Evolutionary conservation across 169 alveolate genomes (phyloP).

Genomic region (Amoebophrya sp.): DNA sequence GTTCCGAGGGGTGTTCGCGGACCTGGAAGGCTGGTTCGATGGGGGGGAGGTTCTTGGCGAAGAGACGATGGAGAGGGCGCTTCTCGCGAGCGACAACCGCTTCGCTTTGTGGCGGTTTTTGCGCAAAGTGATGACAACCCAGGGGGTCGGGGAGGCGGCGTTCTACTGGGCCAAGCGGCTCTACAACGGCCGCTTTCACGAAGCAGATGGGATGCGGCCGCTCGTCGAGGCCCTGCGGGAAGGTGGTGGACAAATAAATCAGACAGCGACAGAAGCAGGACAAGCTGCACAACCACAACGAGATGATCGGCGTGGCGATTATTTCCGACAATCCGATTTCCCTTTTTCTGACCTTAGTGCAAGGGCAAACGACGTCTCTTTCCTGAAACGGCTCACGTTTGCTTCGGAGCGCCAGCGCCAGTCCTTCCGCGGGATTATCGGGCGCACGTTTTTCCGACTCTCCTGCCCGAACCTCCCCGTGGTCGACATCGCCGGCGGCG

Average conservation of each 20-base stretch:
- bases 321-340: neutral
- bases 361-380: neutral
- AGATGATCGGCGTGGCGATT: neutral
- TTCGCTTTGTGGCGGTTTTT: neutral
- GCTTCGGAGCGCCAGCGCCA: neutral
- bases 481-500: neutral
- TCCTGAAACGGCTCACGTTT: neutral
- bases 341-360: too few relatives aligned
- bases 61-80: neutral
- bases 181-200: neutral
- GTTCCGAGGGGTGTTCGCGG: neutral
- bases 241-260: neutral
- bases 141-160: neutral
- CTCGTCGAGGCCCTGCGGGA: neutral
- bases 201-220: neutral
- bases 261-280: neutral
- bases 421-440: neutral
- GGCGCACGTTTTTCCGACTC: neutral
- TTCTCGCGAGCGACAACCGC: neutral
- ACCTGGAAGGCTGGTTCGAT: neutral
- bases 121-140: neutral
- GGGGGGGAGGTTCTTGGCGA: neutral
- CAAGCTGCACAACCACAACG: neutral
- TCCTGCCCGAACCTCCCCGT: neutral
- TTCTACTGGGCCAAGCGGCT: neutral